Percentiles rank a stretch among this genome's conserved stretches.
Evolutionary conservation across 2,329 filamentous ascomycete species (phyloP).

Genomic region (Paraphoma sp.): DNA sequence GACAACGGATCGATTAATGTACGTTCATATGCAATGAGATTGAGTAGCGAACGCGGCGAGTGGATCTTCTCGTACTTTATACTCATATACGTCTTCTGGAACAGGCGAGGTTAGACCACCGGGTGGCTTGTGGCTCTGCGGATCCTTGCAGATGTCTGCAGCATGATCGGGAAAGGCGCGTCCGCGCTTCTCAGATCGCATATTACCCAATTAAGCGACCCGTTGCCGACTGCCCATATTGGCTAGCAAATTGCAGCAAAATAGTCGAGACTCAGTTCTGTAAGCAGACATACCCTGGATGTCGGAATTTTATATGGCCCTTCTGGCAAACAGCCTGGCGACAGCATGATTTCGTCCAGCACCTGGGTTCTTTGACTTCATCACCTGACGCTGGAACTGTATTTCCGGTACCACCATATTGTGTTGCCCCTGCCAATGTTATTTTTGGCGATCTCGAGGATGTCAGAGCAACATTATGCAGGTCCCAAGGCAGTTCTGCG

Average conservation of each 20-base stretch:
- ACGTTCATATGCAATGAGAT: slow-evolving; percentile 26
- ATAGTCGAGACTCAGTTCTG: slow-evolving; percentile 43
- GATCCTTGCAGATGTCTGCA: slow-evolving; percentile 25
- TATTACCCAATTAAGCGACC: slow-evolving; percentile 42
- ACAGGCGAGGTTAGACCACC: slow-evolving; percentile 12
- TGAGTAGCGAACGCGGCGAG: slow-evolving; percentile 9
- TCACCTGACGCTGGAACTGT: slow-evolving; percentile 37
- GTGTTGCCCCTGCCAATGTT: slow-evolving; percentile 21
- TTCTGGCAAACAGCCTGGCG: slow-evolving; percentile 4
- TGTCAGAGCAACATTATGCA: slow-evolving; percentile 14
- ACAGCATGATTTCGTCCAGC: slow-evolving; percentile 5
- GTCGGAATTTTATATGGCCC: slow-evolving; percentile 19
- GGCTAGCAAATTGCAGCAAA: slow-evolving; percentile 34
- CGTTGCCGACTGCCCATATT: slow-evolving; percentile 33
- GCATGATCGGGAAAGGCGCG: slow-evolving; percentile 28
- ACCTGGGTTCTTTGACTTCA: slow-evolving; percentile 9
- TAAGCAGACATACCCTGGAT: slow-evolving; percentile 34
- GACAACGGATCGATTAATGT: slow-evolving; percentile 26
- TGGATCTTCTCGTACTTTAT: slow-evolving; percentile 13
- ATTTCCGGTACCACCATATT: slow-evolving; percentile 27
- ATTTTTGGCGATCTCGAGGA: slow-evolving; percentile 33
- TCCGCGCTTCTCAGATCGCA: slow-evolving; percentile 25
- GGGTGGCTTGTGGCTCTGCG: slow-evolving; percentile 19
- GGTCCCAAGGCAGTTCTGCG: slow-evolving; percentile 25
- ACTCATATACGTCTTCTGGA: slow-evolving; percentile 14